Base-by-base conservation (phyloP, 495 filamentous ascomycete species). In the Daldinia caldariorum region DNA sequence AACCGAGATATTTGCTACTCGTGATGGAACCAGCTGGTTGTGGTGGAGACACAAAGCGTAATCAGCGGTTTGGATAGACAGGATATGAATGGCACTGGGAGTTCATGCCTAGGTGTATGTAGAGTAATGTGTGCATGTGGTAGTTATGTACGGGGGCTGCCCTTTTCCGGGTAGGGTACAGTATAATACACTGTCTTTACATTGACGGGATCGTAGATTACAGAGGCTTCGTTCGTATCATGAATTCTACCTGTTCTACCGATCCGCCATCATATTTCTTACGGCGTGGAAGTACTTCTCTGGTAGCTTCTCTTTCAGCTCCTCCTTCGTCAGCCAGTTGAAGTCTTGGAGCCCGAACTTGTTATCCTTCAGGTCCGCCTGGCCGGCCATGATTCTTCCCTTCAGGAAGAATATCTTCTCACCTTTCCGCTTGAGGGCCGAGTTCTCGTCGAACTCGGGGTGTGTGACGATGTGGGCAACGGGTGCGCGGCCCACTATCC, bases 351-450 rank as follows among this genome's bases (percentile, higher is more conserved):
- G 76, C 18, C 89, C 90, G 53, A 91, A 84, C 69, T 80, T 81
- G 80, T 97, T 98, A 55, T 79, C 82, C 51, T 81, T 82, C 59
- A 98, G 79, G 79, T 97, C 88, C 4, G 89, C 93, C 82, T 97
- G 94, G n/a, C 95, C 95, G 45, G 93, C 92, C 91, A 98, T 91
- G 76, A 99, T 98, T 45, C 96, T 85, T 9, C 87, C 90, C 83
- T 97, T 98, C 84, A 97, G 87, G 84, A 96, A 97, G 83, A 98
- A 99, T 18, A 88, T 86, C 85, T 97, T 98, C 74, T 91, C 88
- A 64, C 93, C 92, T 37, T 63, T 67, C 51, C 70, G 60, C 16
- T 77, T 71, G 22, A 80, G 63, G n/a, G 75, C 62, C n/a, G 65
- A 67, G 59, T 77, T 73, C 22, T 82, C 77, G 43, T 74, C 74